Base-by-base conservation (phyloP, 1,284 basidiomycete species). In the Cutaneotrichosporon sp. region DNA sequence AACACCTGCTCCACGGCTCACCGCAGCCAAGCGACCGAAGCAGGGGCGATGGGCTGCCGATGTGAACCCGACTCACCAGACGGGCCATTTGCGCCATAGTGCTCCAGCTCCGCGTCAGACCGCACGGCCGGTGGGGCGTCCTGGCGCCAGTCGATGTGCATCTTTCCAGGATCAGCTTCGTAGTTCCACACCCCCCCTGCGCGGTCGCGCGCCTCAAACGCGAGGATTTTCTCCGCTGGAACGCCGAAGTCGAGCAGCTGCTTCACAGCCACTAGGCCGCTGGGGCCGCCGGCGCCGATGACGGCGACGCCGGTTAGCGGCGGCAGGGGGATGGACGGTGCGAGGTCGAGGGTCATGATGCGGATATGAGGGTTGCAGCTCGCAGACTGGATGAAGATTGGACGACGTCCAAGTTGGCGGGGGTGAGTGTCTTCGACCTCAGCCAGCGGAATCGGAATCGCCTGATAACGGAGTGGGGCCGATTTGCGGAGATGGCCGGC, bases 221-320 rank as follows among this genome's bases (percentile, higher is more conserved):
- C 62, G 2, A 60, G 49, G 11, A 71, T 59, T 45, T 66, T 57
- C 7, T 52, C 44, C 0, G 55, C 46, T 9, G 57, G 49, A 1
- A 47, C 43, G 35, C 67, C 73, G 0, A 67, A 64, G 16, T 68
- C 63, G 6, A 72, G 57, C 3, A 75, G 54, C 50, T 78, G 74
- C 39, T 72, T 68, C 7, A 74, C 64, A 22, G 73, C 71, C 0
- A 71, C 65, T 11, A 80, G 61, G 0, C 77, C 77, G 0, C 71
- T 61, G 16, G 74, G 66, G 1, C 61, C 61, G 12, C 78, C 77
- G 0, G 66, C 74, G 12, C 78, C 77, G 16, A 79, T 69, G 29
- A 79, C 61, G 5, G 74, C 76, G 17, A 78, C 62, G 22, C 66
- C 58, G 5, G 54, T 59, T 4, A 63, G 46, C 2, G 58, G 51